Conservation (phyloP, 352 stramenopile genomes). For the Globisporangium irregulare region DNA sequence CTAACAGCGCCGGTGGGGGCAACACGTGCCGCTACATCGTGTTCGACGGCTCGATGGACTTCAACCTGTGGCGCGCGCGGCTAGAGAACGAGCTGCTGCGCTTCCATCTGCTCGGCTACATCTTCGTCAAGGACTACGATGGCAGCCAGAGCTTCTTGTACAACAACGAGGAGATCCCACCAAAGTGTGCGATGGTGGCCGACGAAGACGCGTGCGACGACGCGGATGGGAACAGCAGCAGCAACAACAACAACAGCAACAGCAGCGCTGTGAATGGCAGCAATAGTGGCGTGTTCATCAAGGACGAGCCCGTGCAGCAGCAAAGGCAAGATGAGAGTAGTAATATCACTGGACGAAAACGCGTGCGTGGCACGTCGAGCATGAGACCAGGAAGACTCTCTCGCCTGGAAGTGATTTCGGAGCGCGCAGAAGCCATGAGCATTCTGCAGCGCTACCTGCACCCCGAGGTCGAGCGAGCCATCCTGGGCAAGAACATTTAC, state of each 20-base stretch:
- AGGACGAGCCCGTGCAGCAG: constrained; percentile 12
- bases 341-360: constrained; percentile 6
- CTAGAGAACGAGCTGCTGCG: constrained; percentile 53
- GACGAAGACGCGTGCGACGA: constrained; percentile 13
- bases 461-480: constrained; percentile 40
- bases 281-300: constrained; percentile 8
- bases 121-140: constrained; percentile 41
- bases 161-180: constrained; percentile 41
- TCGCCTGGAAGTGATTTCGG: constrained; percentile 34
- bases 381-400: constrained; percentile 21
- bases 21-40: constrained; percentile 19
- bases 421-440: constrained; percentile 45
- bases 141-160: constrained; percentile 42
- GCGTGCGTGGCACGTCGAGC: not conserved
- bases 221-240: not conserved
- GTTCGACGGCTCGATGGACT: constrained; percentile 47
- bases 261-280: not conserved
- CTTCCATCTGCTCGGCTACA: constrained; percentile 48
- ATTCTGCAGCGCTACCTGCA: constrained; percentile 47
- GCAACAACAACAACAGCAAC: not conserved
- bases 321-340: not conserved
- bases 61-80: constrained; percentile 39
- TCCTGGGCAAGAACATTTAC: constrained; percentile 50
- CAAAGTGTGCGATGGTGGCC: constrained; percentile 23
- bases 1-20: constrained; percentile 13